Evolutionary conservation across 2,329 filamentous ascomycete species (phyloP), one percentile per base, ranked within the genome.

Genomic region (Kalmusia sp.): DNA sequence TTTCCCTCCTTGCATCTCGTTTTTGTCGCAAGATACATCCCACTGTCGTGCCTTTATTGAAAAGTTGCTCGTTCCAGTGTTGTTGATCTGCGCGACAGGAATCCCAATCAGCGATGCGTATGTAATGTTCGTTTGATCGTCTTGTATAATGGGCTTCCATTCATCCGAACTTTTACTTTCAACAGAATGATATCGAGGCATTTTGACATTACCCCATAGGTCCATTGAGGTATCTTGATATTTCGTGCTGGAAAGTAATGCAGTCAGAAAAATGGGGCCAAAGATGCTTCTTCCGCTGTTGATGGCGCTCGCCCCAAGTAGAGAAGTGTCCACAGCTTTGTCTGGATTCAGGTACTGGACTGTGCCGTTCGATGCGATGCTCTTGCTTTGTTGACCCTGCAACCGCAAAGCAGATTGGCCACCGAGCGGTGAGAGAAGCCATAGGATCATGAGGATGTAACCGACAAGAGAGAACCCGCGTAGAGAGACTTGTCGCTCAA

Each of bases 401-500:
- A 70, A 45, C 12, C 68, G 62, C n/a, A 71, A 58, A 1, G 67
- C 65, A 14, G 67, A 65, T 39, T 70, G 68, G 9, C 67, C 68
- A 11, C 68, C 67, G 11, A 71, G 54, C 1, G 68, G 67, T 5
- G 68, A 70, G 6, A 70, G 55, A 1, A 68, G 52, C 68, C 67
- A 70, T 1, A 69, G 24, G 2, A 69, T 33, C 28, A 63, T 58
- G 4, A 67, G 54, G 7, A 60, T 48, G 3, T 69, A 22, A 3
- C 68, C 67, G n/a, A 70, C 38, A 7, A 64, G 21, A 11, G 61
- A 65, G 54, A 62, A 65, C 4, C 57, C 61, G 8, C 64, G 60
- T 6, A 71, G 54, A 14, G 55, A 58, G 4, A 69, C 54, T 30
- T 70, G 67, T 4, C 65, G 69, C 46, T 71, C 67, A 5, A 71